phyloP scores from a whole-genome alignment of 169 alveolate genomes.

The Babesia caballi region DNA sequence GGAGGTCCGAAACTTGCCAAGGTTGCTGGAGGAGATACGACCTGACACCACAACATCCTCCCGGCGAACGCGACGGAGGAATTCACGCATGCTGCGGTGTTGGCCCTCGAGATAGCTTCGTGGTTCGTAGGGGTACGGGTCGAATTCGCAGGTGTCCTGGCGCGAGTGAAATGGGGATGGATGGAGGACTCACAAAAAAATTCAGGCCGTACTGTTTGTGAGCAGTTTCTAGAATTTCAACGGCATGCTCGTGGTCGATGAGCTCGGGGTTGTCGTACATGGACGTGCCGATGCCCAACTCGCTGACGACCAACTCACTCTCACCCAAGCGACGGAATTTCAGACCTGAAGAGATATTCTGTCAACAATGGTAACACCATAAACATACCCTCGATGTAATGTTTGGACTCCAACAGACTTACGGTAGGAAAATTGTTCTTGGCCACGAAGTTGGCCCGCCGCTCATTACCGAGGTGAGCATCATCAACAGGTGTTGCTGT shows the following conservation, averaged over 20 bases:
- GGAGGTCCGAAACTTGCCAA: constrained; percentile 47
- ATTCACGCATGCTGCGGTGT: constrained; percentile 64
- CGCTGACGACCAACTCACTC: constrained; percentile 74
- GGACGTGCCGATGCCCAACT: constrained; percentile 75
- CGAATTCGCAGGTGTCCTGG: constrained; percentile 81
- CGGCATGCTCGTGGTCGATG: constrained; percentile 74
- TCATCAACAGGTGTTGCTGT: background rate
- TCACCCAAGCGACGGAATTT: constrained; percentile 70
- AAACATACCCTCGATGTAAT: constrained; percentile 25
- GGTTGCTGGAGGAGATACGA: constrained; percentile 58
- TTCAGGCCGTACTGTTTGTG: constrained; percentile 78
- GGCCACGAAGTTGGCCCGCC: background rate
- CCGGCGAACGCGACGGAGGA: constrained; percentile 58
- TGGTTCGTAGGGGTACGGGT: constrained; percentile 80
- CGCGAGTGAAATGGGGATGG: background rate
- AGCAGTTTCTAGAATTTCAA: constrained; percentile 74
- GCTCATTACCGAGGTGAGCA: background rate
- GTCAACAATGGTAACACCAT: background rate
- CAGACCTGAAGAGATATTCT: constrained; percentile 56
- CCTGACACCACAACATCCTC: constrained; percentile 63
- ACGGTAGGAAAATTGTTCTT: constrained; percentile 25
- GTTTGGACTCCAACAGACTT: constrained; percentile 18
- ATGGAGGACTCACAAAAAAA: constrained; percentile 57
- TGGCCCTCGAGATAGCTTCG: constrained; percentile 74
- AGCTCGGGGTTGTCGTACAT: constrained; percentile 76